phyloP scores from a whole-genome alignment of 2,329 filamentous ascomycete species.

The Daldinia eschscholtzii region DNA sequence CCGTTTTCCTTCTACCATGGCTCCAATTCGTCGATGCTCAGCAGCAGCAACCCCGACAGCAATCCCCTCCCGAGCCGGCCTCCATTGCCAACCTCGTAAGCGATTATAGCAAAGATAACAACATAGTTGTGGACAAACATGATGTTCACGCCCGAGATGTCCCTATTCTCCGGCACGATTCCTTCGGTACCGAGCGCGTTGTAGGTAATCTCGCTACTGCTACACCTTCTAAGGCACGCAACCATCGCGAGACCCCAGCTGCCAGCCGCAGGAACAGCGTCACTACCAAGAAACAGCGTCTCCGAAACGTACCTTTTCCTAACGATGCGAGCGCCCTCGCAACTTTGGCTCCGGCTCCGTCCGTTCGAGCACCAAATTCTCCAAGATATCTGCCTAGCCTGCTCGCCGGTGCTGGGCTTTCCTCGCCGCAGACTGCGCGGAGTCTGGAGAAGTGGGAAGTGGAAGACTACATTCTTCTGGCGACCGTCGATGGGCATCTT shows the following conservation, averaged over 20 bases:
- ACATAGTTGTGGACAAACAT: conserved; percentile 39
- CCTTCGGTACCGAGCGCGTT: conserved; percentile 42
- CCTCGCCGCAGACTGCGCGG: conserved; percentile 93
- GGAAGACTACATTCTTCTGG: conserved; percentile 99
- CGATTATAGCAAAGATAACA: conserved; percentile 37
- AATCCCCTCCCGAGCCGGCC: conserved; percentile 45
- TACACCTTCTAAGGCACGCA: conserved; percentile 44
- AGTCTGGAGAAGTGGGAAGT: conserved; percentile 99
- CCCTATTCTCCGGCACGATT: conserved; percentile 41
- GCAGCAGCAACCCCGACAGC: conserved; percentile 62
- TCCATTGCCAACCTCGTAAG: conserved; percentile 47
- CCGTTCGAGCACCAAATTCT: conserved; percentile 93
- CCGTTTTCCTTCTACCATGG: conserved; percentile 63
- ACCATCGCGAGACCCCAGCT: conserved; percentile 32
- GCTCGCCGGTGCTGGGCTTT: conserved; percentile 70
- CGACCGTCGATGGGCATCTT: conserved; percentile 98
- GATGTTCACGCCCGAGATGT: conserved; percentile 39
- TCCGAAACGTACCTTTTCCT: conserved; percentile 52
- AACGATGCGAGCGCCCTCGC: conserved; percentile 93
- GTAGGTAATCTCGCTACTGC: conserved; percentile 47
- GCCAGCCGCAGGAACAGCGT: conserved; percentile 43
- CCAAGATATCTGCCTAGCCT: conserved; percentile 73
- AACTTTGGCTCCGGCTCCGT: conserved; percentile 95
- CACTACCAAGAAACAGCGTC: conserved; percentile 41
- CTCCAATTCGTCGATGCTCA: conserved; percentile 65